Evolutionary conservation across 306 rosid genomes (phyloP).

Genomic region (Urtica urens): DNA sequence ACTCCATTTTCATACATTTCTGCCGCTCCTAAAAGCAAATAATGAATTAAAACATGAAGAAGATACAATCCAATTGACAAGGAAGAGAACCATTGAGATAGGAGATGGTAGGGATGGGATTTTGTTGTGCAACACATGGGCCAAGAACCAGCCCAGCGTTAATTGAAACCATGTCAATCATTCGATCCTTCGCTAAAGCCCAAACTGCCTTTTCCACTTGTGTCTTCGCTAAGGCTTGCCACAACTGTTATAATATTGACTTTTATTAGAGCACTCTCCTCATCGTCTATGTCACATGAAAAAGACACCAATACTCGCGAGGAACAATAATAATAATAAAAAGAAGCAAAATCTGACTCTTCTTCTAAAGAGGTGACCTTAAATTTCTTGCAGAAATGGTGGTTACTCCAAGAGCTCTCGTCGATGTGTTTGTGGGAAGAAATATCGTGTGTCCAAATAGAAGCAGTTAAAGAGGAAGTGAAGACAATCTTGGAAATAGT

Average conservation of each 20-base stretch:
- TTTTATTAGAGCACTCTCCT: no score
- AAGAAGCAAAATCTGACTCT: not conserved
- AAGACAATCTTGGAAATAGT: conserved; percentile 27
- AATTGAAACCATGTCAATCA: conserved; percentile 31
- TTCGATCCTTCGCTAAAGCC: conserved; percentile 43
- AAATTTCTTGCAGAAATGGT: conserved; percentile 30
- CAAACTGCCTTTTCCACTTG: conserved; percentile 35
- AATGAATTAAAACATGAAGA: not conserved
- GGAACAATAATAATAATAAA: not conserved
- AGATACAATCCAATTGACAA: not conserved
- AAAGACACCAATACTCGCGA: not conserved
- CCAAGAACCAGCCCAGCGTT: conserved; percentile 37
- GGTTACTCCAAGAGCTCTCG: conserved; percentile 40
- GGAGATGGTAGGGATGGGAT: conserved; percentile 23
- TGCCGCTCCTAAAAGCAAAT: conserved; percentile 25
- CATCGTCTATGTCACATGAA: no score
- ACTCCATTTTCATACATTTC: conserved; percentile 46
- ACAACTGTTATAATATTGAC: conserved; percentile 16
- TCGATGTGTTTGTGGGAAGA: conserved; percentile 26
- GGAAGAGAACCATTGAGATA: conserved; percentile 25
- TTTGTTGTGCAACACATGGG: conserved; percentile 24
- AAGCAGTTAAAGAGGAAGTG: conserved; percentile 36
- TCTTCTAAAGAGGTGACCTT: conserved; percentile 15
- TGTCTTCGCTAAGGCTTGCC: conserved; percentile 38
- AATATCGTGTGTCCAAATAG: conserved; percentile 32